Evolutionary conservation across 352 stramenopile genomes (phyloP).

Genomic region (Phytophthora brassicae): DNA sequence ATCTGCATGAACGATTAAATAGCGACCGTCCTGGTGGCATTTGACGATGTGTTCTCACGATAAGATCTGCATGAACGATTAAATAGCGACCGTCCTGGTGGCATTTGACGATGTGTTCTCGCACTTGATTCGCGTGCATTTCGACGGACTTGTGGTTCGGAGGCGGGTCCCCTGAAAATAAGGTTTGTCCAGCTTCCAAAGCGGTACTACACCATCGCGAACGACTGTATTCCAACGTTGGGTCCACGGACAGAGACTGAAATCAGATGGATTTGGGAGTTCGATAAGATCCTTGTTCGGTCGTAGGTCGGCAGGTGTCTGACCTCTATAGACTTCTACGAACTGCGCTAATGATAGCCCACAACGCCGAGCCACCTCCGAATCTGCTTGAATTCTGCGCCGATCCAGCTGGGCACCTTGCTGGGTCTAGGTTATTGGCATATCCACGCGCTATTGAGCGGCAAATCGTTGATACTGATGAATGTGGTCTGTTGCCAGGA

Average conservation of each 20-base stretch:
- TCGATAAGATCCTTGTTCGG: slow-evolving; percentile 19
- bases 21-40: background rate
- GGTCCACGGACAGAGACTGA: background rate
- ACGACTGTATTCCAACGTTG: slow-evolving; percentile 6
- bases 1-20: background rate
- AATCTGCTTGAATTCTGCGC: too few relatives aligned
- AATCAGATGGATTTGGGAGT: background rate
- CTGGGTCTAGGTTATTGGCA: too few relatives aligned
- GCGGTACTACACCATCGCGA: background rate
- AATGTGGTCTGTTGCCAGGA: background rate
- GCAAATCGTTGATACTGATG: too few relatives aligned
- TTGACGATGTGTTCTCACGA: too few relatives aligned
- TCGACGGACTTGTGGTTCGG: background rate
- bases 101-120: background rate
- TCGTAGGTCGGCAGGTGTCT: background rate
- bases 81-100: background rate
- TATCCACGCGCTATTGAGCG: too few relatives aligned
- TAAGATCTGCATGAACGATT: too few relatives aligned
- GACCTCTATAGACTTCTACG: background rate
- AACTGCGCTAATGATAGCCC: background rate
- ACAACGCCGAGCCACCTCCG: too few relatives aligned
- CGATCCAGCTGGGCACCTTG: too few relatives aligned
- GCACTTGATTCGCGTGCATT: background rate
- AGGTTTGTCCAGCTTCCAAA: background rate
- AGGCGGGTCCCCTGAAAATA: background rate